Conservation (phyloP, 1,284 basidiomycete genomes). For the Boletus smithii region DNA sequence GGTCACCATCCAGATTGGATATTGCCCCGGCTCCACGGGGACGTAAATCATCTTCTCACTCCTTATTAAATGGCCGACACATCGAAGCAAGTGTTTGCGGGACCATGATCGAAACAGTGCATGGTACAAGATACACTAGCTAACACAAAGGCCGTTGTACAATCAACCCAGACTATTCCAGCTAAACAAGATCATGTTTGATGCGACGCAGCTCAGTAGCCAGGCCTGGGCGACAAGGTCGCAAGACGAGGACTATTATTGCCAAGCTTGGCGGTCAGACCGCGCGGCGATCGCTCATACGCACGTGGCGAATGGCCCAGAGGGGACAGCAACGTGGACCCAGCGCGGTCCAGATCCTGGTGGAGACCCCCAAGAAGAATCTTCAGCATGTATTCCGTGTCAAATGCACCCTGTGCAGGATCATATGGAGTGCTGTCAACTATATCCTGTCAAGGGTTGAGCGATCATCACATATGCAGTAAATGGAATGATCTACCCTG, state of each 20-base stretch:
- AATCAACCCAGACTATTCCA: too few relatives aligned
- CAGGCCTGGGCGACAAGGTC: conserved; percentile 10
- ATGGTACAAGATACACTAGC: background rate
- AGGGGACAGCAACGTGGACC: conserved; percentile 14
- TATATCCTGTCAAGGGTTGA: conserved; percentile 38
- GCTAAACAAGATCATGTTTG: too few relatives aligned
- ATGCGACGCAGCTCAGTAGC: conserved; percentile 11
- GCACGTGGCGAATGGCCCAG: background rate
- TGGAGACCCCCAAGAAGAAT: conserved; percentile 42
- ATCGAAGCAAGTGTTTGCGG: too few relatives aligned
- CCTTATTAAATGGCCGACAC: too few relatives aligned
- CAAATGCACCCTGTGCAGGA: conserved; percentile 33
- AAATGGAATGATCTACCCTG: conserved; percentile 30
- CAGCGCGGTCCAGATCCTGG: conserved; percentile 20
- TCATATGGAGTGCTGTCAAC: conserved; percentile 45
- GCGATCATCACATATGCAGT: background rate
- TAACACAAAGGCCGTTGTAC: background rate
- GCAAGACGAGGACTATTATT: conserved; percentile 14
- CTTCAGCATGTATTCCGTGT: conserved; percentile 41
- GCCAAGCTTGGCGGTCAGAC: conserved; percentile 12
- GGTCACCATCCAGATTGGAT: too few relatives aligned
- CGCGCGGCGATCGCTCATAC: conserved; percentile 19
- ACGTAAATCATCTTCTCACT: too few relatives aligned
- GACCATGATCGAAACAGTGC: too few relatives aligned
- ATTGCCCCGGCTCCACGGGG: too few relatives aligned